A percentile compares a stretch with the other conserved stretches of the same genome.
These are phyloP conservation scores for Fraxinus xanthoxyloides DNA, from an alignment of 305 asterid species.

Conservation along the genomic window DNA sequence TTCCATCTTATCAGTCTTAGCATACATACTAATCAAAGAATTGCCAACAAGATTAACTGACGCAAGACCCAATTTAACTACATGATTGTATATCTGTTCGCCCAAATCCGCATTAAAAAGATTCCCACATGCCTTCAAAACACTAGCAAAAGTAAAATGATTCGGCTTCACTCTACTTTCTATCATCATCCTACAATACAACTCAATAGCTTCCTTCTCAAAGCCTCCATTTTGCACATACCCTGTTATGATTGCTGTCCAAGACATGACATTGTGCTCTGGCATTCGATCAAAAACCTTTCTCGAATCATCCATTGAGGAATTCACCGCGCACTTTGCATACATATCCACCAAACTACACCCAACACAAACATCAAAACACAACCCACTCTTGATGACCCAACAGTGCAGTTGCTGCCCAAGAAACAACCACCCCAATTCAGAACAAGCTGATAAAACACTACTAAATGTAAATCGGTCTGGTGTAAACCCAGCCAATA, in stretches of 20 bases:
- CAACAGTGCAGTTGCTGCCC: slow-evolving; percentile 66
- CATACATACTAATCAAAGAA: slow-evolving; percentile 70
- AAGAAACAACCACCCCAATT: slow-evolving; percentile 44
- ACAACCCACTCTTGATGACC: slow-evolving; percentile 58
- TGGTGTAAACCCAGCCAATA: slow-evolving; percentile 46
- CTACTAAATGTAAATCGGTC: slow-evolving; percentile 78
- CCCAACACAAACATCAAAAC: slow-evolving; percentile 73
- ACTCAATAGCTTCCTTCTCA: slow-evolving; percentile 52
- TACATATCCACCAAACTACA: slow-evolving; percentile 92
- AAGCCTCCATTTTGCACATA: slow-evolving; percentile 56
- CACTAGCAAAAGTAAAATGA: slow-evolving; percentile 71
- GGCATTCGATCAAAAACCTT: slow-evolving; percentile 73
- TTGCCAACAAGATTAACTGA: slow-evolving; percentile 68
- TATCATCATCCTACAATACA: slow-evolving; percentile 63
- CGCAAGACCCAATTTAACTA: slow-evolving; percentile 63
- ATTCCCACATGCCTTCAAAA: slow-evolving; percentile 76
- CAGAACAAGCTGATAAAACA: slow-evolving; percentile 75
- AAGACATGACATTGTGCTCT: slow-evolving; percentile 84
- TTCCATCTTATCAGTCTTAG: slow-evolving; percentile 65
- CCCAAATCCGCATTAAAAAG: slow-evolving; percentile 52
- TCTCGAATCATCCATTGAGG: slow-evolving; percentile 59
- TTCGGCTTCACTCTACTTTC: slow-evolving; percentile 65
- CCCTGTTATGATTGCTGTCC: slow-evolving; percentile 83
- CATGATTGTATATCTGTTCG: slow-evolving; percentile 53
- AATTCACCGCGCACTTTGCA: slow-evolving; percentile 49